Evolutionary conservation across 441 rosid genomes (phyloP), one percentile per base, ranked within the genome.

Genomic region (Gossypium davidsonii): DNA sequence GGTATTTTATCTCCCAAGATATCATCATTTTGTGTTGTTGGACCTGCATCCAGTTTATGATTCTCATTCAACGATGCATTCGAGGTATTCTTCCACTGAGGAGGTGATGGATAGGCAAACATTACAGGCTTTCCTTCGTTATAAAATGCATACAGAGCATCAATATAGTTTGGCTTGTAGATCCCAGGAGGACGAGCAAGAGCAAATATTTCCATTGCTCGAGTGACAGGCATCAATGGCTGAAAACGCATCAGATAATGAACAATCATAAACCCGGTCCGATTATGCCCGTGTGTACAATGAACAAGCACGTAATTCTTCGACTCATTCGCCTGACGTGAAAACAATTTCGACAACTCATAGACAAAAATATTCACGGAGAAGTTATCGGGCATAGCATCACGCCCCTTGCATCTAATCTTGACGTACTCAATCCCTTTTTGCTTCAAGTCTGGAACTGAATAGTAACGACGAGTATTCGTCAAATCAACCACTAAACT

Each of bases 111-210:
- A 80, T 92, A 92, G 71, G 74, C 72, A 57, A 87, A 77, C 76
- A 67, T 83, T 42, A 85, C 93, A 59, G 97, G 92, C 81, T 84
- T 93, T 74, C 81, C 87, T 80, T 96, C 99, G 46, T 96, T 97
- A 84, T 96, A 96, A 85, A 87, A 93, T 28, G 84, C 67, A 55
- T 93, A 91, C 31, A 93, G 75, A 63, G 90, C 88, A 74, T 90
- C 91, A 55, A 96, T 88, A 69, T 96, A 96, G 14, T 96, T 97
- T 1, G 91, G 85, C 79, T 96, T 96, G 74, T 93, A 96, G 53
- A 93, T 96, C 78, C 97, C 99, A 46, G 98, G 98, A 74, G 97
- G 96, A 1, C 98, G 98, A 61, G 93, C 94, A 8, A 88, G 90
- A 11, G 96, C 72, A 85, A 96, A 96, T 37, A 70, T 84, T 77